Conservation (phyloP, 768 basidiomycete species). For the Butyriboletus loyo region DNA sequence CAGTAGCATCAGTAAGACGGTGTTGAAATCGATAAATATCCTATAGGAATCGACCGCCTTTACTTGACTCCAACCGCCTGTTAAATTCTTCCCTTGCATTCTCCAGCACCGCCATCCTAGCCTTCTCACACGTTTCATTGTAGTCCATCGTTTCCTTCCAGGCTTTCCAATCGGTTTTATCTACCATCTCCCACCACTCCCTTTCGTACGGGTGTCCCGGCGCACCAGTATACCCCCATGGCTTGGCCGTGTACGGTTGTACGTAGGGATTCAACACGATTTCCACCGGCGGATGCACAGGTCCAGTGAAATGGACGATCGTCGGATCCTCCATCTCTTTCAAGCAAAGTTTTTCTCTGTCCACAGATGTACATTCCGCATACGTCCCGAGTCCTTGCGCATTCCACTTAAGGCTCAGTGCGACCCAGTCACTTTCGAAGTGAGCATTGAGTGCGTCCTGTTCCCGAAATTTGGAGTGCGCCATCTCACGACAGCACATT, state of each 20-base stretch:
- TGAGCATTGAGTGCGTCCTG: conserved; percentile 52
- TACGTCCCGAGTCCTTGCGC: conserved; percentile 59
- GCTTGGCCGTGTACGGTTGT: conserved; percentile 54
- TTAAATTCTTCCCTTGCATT: conserved; percentile 8
- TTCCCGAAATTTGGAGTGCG: conserved; percentile 36
- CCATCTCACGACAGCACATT: conserved; percentile 25
- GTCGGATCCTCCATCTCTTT: conserved; percentile 38
- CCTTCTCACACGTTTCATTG: conserved; percentile 14
- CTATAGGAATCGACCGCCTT: not conserved
- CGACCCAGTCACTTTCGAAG: conserved; percentile 43
- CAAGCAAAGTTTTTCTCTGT: conserved; percentile 35
- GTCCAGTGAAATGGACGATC: conserved; percentile 60
- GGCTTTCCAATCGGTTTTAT: conserved; percentile 43
- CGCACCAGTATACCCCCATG: conserved; percentile 55
- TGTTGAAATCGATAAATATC: not conserved
- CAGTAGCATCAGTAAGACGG: not conserved
- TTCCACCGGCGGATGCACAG: conserved; percentile 44
- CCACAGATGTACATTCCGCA: conserved; percentile 32
- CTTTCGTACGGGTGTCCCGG: conserved; percentile 47
- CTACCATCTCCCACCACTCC: conserved; percentile 47
- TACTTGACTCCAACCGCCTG: not conserved
- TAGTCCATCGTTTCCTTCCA: conserved; percentile 27
- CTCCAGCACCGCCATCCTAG: conserved; percentile 6
- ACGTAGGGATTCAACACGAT: conserved; percentile 48
- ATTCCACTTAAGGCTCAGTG: conserved; percentile 47